phyloP scores from a whole-genome alignment of 2,329 filamentous ascomycete species.

The Dendrostoma leiphaemia region DNA sequence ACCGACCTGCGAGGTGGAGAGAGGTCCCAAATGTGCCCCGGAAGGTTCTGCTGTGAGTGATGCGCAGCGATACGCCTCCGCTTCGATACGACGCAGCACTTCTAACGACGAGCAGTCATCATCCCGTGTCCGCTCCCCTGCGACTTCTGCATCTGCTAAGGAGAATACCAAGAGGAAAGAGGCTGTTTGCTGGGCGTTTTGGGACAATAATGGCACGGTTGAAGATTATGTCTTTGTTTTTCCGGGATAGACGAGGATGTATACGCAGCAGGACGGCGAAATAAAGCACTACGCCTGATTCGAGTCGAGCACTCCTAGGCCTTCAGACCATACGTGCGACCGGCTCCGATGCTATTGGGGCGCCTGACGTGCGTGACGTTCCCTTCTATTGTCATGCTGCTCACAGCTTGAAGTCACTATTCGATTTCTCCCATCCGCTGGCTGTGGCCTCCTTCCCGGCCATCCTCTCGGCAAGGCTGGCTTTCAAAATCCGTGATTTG shows the following conservation, averaged over 20 bases:
- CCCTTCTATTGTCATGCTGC: no score
- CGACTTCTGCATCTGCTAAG: conserved; percentile 35
- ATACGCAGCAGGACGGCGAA: not conserved
- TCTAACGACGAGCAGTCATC: no score
- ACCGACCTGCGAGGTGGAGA: conserved; percentile 27
- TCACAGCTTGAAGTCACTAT: conserved; percentile 74
- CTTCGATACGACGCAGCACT: no score
- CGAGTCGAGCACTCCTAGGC: not conserved
- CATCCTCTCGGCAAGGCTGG: conserved; percentile 66
- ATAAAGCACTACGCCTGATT: not conserved
- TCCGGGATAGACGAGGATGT: not conserved
- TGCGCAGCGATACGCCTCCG: no score
- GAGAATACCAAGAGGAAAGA: not conserved
- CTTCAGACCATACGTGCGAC: not conserved
- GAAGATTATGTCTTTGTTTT: not conserved
- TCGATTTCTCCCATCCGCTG: conserved; percentile 68
- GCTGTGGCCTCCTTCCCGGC: conserved; percentile 56
- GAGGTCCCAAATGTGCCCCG: conserved; percentile 30
- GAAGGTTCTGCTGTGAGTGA: conserved; percentile 39
- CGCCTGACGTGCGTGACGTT: no score
- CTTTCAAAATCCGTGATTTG: conserved; percentile 67
- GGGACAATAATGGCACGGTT: not conserved
- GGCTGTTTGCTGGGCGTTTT: not conserved
- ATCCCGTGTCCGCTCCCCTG: conserved; percentile 37
- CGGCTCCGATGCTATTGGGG: not conserved